A percentile compares a stretch with the other conserved stretches of the same genome.
phyloP scores from a whole-genome alignment of 306 rosid genomes.

The Prunus dulcis region DNA sequence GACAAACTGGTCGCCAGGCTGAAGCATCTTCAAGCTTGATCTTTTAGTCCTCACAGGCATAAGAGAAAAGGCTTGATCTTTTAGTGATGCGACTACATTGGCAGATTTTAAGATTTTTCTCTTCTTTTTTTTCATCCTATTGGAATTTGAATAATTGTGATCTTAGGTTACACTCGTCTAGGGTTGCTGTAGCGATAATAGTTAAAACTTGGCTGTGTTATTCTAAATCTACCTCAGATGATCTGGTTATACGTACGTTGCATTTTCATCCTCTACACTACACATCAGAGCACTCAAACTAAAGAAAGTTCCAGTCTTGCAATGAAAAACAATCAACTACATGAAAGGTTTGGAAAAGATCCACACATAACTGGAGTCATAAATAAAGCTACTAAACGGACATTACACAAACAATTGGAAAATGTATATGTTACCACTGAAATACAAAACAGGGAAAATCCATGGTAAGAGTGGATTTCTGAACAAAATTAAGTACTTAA shows the following conservation, averaged over 20 bases:
- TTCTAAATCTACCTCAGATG: too few species aligned
- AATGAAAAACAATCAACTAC: too few species aligned
- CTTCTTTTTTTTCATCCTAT: too few species aligned
- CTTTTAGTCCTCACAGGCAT: not conserved
- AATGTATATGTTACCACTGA: not conserved
- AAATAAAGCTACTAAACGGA: not conserved
- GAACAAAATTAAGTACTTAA: slow-evolving; percentile 1
- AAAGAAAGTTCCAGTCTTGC: too few species aligned
- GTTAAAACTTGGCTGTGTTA: too few species aligned
- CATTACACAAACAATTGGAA: not conserved
- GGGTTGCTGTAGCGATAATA: too few species aligned
- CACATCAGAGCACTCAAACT: too few species aligned
- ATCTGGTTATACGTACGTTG: too few species aligned
- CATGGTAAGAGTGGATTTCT: slow-evolving; percentile 3
- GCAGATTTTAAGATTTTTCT: too few species aligned
- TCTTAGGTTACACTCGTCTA: too few species aligned
- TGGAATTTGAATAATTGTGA: not conserved
- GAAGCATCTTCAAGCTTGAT: not conserved
- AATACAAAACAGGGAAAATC: not conserved
- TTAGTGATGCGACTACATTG: too few species aligned
- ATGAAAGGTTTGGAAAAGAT: not conserved
- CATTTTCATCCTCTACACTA: too few species aligned
- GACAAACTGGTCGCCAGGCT: slow-evolving; percentile 30
- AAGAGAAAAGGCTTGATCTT: not conserved
- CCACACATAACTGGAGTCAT: not conserved